Conservation (phyloP, 495 filamentous ascomycete genomes). For the Endocarpon pusillum region DNA sequence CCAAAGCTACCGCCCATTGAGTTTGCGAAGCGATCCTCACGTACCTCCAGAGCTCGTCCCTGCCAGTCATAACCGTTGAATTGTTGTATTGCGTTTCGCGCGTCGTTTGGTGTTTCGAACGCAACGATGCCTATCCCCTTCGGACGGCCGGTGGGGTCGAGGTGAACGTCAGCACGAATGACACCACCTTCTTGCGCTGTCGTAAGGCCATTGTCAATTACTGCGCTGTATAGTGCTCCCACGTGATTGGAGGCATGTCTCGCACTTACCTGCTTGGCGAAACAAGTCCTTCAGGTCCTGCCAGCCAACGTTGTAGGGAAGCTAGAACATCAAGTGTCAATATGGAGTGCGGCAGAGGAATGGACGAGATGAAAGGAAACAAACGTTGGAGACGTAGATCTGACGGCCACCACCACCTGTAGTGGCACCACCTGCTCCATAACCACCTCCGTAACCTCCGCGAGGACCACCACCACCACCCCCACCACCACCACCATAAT, state of each 20-base stretch:
- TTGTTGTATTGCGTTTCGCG: slow-evolving; percentile 84
- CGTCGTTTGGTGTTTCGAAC: slow-evolving; percentile 87
- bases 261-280: slow-evolving; percentile 88
- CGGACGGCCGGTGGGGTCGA: slow-evolving; percentile 79
- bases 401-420: slow-evolving; percentile 52
- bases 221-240: slow-evolving; percentile 8
- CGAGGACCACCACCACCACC: slow-evolving; percentile 22
- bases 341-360: slow-evolving; percentile 6
- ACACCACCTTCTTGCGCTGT: slow-evolving; percentile 60
- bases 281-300: slow-evolving; percentile 98
- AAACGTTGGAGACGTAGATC: slow-evolving; percentile 95
- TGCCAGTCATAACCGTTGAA: slow-evolving; percentile 99
- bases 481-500: slow-evolving; percentile 37
- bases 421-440: slow-evolving; percentile 28
- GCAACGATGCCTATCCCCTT: slow-evolving; percentile 94
- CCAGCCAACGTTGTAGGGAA: slow-evolving; percentile 96
- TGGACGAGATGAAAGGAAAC: slow-evolving; percentile 31
- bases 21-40: slow-evolving; percentile 87
- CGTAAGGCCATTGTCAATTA: slow-evolving; percentile 8
- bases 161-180: slow-evolving; percentile 89
- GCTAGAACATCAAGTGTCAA: slow-evolving; percentile 39
- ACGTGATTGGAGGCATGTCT: slow-evolving; percentile 8
- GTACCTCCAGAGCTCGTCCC: slow-evolving; percentile 79
- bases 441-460: slow-evolving; percentile 33
- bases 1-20: slow-evolving; percentile 31